A percentile compares a stretch with the other conserved stretches of the same genome.
These are phyloP conservation scores for Daldinia bambusicola DNA, from an alignment of 495 filamentous ascomycete species.

Conservation along the genomic window DNA sequence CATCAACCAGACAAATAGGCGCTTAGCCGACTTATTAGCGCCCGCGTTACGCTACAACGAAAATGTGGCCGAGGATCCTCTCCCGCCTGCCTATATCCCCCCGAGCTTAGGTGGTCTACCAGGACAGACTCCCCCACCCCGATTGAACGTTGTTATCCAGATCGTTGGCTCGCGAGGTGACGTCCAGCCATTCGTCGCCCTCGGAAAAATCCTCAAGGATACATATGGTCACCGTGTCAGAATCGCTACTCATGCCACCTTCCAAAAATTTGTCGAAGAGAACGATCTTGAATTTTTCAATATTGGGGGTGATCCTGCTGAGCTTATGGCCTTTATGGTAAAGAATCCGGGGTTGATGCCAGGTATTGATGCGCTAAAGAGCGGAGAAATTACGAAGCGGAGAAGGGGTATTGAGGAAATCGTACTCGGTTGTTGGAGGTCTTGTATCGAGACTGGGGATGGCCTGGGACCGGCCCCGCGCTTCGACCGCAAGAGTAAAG, in stretches of 20 bases:
- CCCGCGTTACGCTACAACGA: conserved; percentile 70
- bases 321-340: conserved; percentile 89
- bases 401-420: conserved; percentile 74
- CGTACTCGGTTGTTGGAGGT: conserved; percentile 81
- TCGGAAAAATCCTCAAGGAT: conserved; percentile 70
- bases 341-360: conserved; percentile 86
- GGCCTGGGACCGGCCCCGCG: conserved; percentile 54
- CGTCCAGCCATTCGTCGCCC: conserved; percentile 77
- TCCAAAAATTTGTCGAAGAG: conserved; percentile 73
- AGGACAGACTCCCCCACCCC: conserved; percentile 65
- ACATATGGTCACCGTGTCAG: conserved; percentile 78
- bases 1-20: conserved; percentile 71
- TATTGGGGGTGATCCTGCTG: conserved; percentile 80
- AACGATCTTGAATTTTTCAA: conserved; percentile 81
- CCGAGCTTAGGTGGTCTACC: conserved; percentile 67
- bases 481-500: conserved; percentile 37
- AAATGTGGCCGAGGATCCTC: conserved; percentile 48
- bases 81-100: conserved; percentile 69
- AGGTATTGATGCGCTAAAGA: conserved; percentile 70
- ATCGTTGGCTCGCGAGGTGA: conserved; percentile 83
- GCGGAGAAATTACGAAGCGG: conserved; percentile 73
- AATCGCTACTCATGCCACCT: conserved; percentile 78
- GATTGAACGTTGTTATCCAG: conserved; percentile 80
- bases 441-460: conserved; percentile 70
- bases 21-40: conserved; percentile 71